Conservation (phyloP, 768 basidiomycete species). For the Clavaria fumosa region DNA sequence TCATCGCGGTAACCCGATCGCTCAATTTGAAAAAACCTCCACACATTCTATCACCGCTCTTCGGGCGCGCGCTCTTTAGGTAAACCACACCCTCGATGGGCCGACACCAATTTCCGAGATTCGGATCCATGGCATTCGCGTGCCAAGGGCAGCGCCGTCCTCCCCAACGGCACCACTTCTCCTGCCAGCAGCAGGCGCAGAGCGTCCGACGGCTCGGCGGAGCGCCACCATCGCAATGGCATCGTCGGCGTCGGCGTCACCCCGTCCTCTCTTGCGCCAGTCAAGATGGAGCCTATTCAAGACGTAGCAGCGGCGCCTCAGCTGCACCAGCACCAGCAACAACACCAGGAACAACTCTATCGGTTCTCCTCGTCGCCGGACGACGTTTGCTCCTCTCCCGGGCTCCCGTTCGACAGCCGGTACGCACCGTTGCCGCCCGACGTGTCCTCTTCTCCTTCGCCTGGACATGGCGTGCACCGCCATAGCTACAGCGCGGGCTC, state of each 20-base stretch:
- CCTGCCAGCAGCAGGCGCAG: too few species aligned
- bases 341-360: too few species aligned
- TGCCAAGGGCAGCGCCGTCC: too few species aligned
- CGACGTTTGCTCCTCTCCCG: constrained; percentile 36
- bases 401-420: constrained; percentile 27
- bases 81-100: constrained; percentile 81
- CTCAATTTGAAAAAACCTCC: too few species aligned
- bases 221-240: constrained; percentile 24
- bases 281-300: constrained; percentile 47
- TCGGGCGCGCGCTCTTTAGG: constrained; percentile 26
- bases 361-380: constrained; percentile 52
- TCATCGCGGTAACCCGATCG: too few species aligned
- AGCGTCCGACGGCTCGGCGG: constrained; percentile 21
- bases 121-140: constrained; percentile 79
- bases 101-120: constrained; percentile 62
- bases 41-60: constrained; percentile 2
- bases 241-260: constrained; percentile 16
- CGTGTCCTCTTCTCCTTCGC: constrained; percentile 23
- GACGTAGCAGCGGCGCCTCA: constrained; percentile 32
- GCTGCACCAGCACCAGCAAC: too few species aligned
- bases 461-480: constrained; percentile 11
- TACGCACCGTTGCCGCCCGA: too few species aligned
- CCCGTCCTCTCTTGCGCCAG: constrained; percentile 38
- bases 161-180: too few species aligned
- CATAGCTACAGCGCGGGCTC: constrained; percentile 18